These are phyloP conservation scores for Syzygium malaccense DNA, from an alignment of 441 rosid genomes.

Conservation along the genomic window DNA sequence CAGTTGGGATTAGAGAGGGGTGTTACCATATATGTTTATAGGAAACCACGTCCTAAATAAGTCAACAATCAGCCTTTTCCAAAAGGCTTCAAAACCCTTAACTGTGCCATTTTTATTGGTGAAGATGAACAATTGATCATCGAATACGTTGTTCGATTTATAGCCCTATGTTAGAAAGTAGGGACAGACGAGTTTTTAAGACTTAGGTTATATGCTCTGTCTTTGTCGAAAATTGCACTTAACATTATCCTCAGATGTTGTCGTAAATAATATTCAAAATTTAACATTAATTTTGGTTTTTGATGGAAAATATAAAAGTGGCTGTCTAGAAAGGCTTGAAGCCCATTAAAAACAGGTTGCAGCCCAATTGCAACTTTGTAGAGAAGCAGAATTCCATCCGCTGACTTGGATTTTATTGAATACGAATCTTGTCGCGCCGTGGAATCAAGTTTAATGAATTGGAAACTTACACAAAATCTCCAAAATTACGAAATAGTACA, in stretches of 20 bases:
- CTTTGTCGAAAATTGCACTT: background rate
- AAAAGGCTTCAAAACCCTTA: background rate
- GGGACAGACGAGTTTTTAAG: background rate
- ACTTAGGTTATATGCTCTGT: background rate
- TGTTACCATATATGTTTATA: background rate
- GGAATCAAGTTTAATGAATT: background rate
- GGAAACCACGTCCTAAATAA: background rate
- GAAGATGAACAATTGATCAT: background rate
- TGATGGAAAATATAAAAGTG: background rate
- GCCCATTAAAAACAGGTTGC: background rate
- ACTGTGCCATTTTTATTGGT: background rate
- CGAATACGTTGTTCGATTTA: background rate
- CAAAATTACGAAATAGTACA: background rate
- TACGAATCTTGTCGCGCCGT: background rate
- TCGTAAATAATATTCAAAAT: background rate
- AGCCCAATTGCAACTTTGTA: background rate
- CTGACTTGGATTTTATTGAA: background rate
- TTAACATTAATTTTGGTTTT: background rate
- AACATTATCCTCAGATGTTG: background rate
- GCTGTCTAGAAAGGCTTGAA: background rate
- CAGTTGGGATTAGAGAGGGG: no score
- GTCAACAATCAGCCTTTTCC: background rate
- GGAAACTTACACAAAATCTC: background rate
- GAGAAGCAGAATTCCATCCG: background rate
- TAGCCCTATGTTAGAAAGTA: background rate